Base-by-base conservation (phyloP, 2,329 filamentous ascomycete species). In the Trichoderma koningii region DNA sequence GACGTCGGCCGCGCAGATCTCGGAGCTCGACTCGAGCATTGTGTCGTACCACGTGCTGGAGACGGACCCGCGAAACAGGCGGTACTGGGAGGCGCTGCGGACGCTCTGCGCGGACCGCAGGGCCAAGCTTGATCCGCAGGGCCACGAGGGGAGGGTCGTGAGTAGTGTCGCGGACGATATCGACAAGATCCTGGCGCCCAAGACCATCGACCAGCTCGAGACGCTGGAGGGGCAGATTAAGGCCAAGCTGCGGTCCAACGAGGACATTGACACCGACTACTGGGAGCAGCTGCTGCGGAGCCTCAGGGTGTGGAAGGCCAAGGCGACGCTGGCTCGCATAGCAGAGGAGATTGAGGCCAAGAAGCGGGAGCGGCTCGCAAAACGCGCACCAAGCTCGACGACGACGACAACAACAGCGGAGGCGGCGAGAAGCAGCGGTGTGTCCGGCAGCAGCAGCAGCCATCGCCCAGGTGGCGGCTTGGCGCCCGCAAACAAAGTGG, bases 261-360 rank as follows among this genome's bases (percentile, higher is more conserved):
- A 97, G 73, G 89, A 91, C 45, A 94, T 99, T 69, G 95, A 99
- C 76, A 92, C 91, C 2, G 95, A 99, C 77, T 99, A 98, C 76
- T 99, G 95, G 95, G 92, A 96, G 74, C 92, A 97, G 74, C 82
- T 99, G 17, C 82, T 99, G 67, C 88, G 89, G 69, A 96, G 89
- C 73, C 80, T 99, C 68, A 82, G 90, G 7, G 87, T 97, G 1
- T 97, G 92, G 88, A 98, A 98, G 79, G 92, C 95, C 41, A 93
- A 91, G 75, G 92, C 93, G 2, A 92, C 89, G 75, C 79, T 99
- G 61, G 88, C 87, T 69, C 88, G 86, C 67, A 88, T 97, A 17
- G 93, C 89, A 69, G 87, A 91, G 69, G 86, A 86, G 14, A 90
- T 97, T 67, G 84, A 90, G 68, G 85, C 87, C 64, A 88, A 86